Conservation (phyloP, 768 basidiomycete genomes). For the Xerocomus potaroensis region DNA sequence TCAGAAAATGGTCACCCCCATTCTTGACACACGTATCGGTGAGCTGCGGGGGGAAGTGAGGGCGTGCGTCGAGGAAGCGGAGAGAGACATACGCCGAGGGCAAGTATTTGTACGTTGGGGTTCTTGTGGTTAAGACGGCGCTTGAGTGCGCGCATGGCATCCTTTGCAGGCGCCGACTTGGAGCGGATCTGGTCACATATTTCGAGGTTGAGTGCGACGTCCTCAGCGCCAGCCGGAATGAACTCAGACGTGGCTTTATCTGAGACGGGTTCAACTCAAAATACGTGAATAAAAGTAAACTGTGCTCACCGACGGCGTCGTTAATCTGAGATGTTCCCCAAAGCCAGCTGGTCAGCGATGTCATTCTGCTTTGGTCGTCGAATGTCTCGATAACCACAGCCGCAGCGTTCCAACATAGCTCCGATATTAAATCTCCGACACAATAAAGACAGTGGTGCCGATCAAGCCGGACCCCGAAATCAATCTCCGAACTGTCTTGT, state of each 20-base stretch:
- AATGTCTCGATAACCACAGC: conserved; percentile 8
- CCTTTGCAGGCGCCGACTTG: conserved; percentile 79
- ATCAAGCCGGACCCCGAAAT: background rate
- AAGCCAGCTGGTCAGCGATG: conserved; percentile 61
- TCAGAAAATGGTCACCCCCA: conserved; percentile 87
- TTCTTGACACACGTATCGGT: conserved; percentile 96
- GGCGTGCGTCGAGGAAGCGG: background rate
- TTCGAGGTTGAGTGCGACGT: conserved; percentile 91
- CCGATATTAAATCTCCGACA: conserved; percentile 23
- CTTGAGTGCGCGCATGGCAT: conserved; percentile 86
- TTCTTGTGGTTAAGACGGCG: conserved; percentile 89
- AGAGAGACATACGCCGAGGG: conserved; percentile 64
- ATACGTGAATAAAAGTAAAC: conserved; percentile 1
- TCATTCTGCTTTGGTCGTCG: conserved; percentile 38
- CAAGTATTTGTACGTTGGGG: conserved; percentile 87
- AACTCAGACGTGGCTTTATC: conserved; percentile 95
- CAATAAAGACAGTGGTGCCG: background rate
- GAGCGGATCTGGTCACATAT: conserved; percentile 97
- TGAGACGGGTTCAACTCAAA: conserved; percentile 37
- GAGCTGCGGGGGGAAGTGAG: conserved; percentile 44
- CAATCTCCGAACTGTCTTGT: background rate
- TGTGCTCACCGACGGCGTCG: conserved; percentile 69
- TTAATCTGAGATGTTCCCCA: conserved; percentile 84
- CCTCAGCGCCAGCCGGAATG: conserved; percentile 75
- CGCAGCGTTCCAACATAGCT: conserved; percentile 15